Evolutionary conservation across 2,329 filamentous ascomycete genomes (phyloP).

Genomic region (Sphaerulina populicola): DNA sequence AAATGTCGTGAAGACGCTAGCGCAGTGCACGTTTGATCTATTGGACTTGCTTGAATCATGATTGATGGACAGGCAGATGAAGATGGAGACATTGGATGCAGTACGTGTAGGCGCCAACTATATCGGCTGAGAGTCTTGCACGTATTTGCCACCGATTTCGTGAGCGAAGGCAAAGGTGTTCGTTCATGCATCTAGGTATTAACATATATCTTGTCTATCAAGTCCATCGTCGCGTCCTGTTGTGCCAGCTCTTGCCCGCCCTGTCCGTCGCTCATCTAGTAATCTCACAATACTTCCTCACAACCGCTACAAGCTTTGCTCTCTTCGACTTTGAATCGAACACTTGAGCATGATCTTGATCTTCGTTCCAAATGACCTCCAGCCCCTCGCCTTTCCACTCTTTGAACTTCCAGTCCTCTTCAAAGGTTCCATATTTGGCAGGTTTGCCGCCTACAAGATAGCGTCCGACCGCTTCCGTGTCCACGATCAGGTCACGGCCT

Average conservation of each 20-base stretch:
- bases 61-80: no score
- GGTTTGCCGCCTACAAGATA: constrained; percentile 41
- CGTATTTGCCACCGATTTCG: no score
- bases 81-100: no score
- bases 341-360: constrained; percentile 58
- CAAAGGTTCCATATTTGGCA: constrained; percentile 21
- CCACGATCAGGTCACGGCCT: constrained; percentile 56
- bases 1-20: no score
- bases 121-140: no score
- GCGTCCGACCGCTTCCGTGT: constrained; percentile 49
- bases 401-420: constrained; percentile 26
- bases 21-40: no score
- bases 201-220: background rate
- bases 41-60: no score
- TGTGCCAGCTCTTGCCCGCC: no score
- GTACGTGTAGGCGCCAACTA: no score
- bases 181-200: no score
- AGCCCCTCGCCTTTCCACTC: constrained; percentile 39
- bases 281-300: constrained; percentile 10
- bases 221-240: background rate
- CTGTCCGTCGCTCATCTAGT: background rate
- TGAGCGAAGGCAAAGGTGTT: no score
- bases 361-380: constrained; percentile 53
- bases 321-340: constrained; percentile 38
- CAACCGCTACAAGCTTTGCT: constrained; percentile 8